Conservation (phyloP, 2,329 filamentous ascomycete genomes). For the Aureobasidium sp. region DNA sequence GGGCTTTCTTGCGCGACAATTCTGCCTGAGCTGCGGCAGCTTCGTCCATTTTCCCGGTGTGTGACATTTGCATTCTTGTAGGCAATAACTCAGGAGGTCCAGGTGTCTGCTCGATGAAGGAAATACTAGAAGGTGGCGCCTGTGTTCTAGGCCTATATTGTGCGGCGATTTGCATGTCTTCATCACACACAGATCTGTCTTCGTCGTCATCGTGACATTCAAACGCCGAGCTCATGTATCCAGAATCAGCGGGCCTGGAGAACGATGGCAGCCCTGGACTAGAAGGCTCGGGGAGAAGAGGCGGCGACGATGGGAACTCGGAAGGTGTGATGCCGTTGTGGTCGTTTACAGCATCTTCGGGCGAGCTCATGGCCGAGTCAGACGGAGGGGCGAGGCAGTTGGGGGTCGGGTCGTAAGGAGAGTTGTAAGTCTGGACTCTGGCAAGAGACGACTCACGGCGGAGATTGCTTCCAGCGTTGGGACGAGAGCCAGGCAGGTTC, state of each 20-base stretch:
- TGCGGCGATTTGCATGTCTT: conserved; percentile 30
- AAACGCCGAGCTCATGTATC: conserved; percentile 73
- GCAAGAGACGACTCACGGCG: conserved; percentile 19
- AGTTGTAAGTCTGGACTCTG: conserved; percentile 17
- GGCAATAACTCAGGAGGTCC: conserved; percentile 39
- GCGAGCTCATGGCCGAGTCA: conserved; percentile 38
- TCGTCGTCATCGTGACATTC: conserved; percentile 57
- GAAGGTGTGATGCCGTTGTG: conserved; percentile 41
- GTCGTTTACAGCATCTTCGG: conserved; percentile 44
- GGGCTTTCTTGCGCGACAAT: conserved; percentile 16
- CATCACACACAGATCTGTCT: conserved; percentile 30
- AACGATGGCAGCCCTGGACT: conserved; percentile 60
- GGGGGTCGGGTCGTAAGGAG: conserved; percentile 21
- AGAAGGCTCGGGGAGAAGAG: conserved; percentile 69
- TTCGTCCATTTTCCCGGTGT: conserved; percentile 5
- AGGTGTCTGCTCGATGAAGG: conserved; percentile 32
- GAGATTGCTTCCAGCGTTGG: conserved; percentile 12
- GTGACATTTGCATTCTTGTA: conserved; percentile 21
- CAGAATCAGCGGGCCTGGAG: conserved; percentile 53
- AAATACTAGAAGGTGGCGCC: conserved; percentile 20
- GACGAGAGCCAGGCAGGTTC: conserved; percentile 21
- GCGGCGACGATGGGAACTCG: conserved; percentile 85
- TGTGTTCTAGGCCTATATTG: conserved; percentile 26
- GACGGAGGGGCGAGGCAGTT: conserved; percentile 23
- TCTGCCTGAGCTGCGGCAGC: conserved; percentile 11